phyloP scores from a whole-genome alignment of 495 filamentous ascomycete genomes.

The Pyrenula massariospora region DNA sequence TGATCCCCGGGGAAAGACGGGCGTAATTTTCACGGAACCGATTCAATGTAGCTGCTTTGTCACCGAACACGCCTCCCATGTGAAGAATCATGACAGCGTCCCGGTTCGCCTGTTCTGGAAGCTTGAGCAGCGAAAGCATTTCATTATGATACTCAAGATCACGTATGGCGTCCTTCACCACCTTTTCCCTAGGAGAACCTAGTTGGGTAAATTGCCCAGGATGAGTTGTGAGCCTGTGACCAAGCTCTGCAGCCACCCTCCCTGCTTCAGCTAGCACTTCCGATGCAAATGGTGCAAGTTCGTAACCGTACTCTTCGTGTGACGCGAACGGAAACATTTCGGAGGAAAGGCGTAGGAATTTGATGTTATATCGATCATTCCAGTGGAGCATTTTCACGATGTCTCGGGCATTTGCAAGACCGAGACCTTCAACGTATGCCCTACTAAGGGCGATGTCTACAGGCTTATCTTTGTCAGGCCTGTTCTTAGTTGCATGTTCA shows the following conservation, averaged over 20 bases:
- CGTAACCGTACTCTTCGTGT: constrained; percentile 79
- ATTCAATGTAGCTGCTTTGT: constrained; percentile 71
- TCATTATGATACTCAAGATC: constrained; percentile 90
- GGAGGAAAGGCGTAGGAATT: constrained; percentile 81
- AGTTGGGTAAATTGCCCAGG: constrained; percentile 91
- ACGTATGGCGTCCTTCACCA: constrained; percentile 62
- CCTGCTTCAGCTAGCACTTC: constrained; percentile 69
- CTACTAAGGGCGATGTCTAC: constrained; percentile 51
- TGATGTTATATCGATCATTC: constrained; percentile 91
- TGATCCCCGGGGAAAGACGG: constrained; percentile 50
- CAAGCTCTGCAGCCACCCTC: constrained; percentile 63
- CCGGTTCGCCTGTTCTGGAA: constrained; percentile 69
- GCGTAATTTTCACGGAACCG: constrained; percentile 75
- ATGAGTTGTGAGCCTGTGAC: constrained; percentile 81
- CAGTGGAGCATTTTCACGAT: constrained; percentile 77
- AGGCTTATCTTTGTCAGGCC: constrained; percentile 59
- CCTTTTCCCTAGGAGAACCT: constrained; percentile 62
- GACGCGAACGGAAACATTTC: constrained; percentile 97
- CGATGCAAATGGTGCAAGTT: constrained; percentile 73
- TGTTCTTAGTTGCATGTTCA: constrained; percentile 69
- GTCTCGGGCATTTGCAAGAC: constrained; percentile 72
- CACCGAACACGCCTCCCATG: constrained; percentile 85
- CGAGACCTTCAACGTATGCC: constrained; percentile 63
- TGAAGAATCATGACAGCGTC: constrained; percentile 94
- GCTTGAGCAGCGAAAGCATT: constrained; percentile 62